Conservation (phyloP, 208 protist species). For the Crithidia expoeki region DNA sequence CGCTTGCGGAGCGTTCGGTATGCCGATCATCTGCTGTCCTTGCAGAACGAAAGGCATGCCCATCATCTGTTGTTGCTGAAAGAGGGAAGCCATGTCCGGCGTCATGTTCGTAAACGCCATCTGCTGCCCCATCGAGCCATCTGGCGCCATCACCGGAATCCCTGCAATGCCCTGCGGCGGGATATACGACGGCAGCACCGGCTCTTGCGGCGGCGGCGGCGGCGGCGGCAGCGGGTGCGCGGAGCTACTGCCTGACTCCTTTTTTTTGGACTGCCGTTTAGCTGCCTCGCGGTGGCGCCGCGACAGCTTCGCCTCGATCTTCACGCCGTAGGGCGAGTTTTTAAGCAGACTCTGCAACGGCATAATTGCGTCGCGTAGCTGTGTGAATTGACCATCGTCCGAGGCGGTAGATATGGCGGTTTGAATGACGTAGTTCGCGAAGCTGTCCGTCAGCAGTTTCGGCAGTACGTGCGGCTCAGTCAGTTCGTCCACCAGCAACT, state of each 20-base stretch:
- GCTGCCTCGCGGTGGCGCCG: slow-evolving; percentile 65
- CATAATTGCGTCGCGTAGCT: slow-evolving; percentile 94
- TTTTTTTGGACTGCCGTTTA: slow-evolving; percentile 57
- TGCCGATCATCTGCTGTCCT: slow-evolving; percentile 68
- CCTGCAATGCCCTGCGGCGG: slow-evolving; percentile 31
- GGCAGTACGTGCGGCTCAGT: slow-evolving; percentile 89
- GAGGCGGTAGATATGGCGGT: slow-evolving; percentile 93
- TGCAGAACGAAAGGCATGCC: slow-evolving; percentile 73
- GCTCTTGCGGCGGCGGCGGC: slow-evolving; percentile 31
- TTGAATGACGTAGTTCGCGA: slow-evolving; percentile 99
- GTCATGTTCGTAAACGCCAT: slow-evolving; percentile 63
- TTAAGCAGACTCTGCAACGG: slow-evolving; percentile 93
- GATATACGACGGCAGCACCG: slow-evolving; percentile 37
- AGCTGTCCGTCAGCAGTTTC: slow-evolving; percentile 96
- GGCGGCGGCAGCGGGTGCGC: slow-evolving; percentile 17
- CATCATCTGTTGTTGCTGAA: slow-evolving; percentile 63
- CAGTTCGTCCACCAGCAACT: slow-evolving; percentile 95
- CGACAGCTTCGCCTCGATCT: slow-evolving; percentile 94
- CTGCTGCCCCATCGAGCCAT: slow-evolving; percentile 43
- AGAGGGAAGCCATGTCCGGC: slow-evolving; percentile 57
- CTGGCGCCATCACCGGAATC: slow-evolving; percentile 51
- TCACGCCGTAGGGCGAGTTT: slow-evolving; percentile 97
- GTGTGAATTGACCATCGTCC: slow-evolving; percentile 90
- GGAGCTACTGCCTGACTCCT: slow-evolving; percentile 22
- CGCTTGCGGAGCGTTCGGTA: slow-evolving; percentile 42